Evolutionary conservation across 352 stramenopile species (phyloP), one percentile per base, ranked within the genome.

Genomic region (Phytopythium ostracodes): DNA sequence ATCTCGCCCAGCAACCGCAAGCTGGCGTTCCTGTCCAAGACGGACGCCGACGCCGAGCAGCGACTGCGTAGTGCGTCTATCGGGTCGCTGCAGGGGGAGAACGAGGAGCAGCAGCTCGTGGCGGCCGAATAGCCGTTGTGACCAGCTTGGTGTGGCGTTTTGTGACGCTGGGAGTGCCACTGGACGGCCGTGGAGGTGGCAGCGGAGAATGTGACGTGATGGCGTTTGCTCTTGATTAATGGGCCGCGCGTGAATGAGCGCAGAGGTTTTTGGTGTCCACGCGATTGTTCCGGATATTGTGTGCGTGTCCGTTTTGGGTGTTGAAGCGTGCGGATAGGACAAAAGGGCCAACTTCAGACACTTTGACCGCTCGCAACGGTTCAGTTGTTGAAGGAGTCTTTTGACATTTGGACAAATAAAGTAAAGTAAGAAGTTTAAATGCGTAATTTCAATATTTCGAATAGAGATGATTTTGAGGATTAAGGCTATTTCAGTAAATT

Each of bases 1-100:
- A 85, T 87, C 65, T 90, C 76, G 24, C 81, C 78, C 17, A 77
- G 54, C 58, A 74, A 86, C 49, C 72, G 70, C 47, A 88, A 87
- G 55, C 42, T 86, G 17, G 50, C 79, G 44, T 33, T 66, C n/a
- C n/a, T 72, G 1, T 20, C 53, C 12, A 85, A 84, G 58, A 25
- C 46, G 0, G 56, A 64, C 46, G 51, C 50, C 1, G 56, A 64
- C 46, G 51, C 47, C 5, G 71, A 77, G 15, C 62, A 24, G 36
- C 66, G 69, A 22, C 56, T 83, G 38, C 58, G 65, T 14, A 78
- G 66, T 17, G 72, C 71, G 5, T 84, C 76, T 2, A 68, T 85
- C 22, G 69, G 72, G 2, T 80, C 73, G 9, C 56, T 86, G 55
- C 72, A 81, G 38, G 74, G 43, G n/a, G 43, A 47, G 18, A n/a